Percentiles rank a stretch among this genome's conserved stretches.
phyloP scores from a whole-genome alignment of 305 asterid genomes.

The Fraxinus angustifolia region DNA sequence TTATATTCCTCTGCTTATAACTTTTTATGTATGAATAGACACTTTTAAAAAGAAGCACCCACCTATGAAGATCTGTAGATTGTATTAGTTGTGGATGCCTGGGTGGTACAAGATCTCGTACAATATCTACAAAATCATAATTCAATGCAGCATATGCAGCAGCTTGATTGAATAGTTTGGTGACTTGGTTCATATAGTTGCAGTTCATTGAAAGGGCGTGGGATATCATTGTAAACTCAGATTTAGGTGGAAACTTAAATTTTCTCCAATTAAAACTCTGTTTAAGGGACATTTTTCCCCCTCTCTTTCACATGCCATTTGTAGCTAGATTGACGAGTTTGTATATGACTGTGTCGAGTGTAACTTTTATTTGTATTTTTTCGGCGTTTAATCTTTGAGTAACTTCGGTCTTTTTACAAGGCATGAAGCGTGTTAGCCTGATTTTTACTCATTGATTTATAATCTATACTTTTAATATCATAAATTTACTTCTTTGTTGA shows the following conservation, averaged over 20 bases:
- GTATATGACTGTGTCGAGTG: too few relatives aligned
- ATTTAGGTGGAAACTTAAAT: not conserved
- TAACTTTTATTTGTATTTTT: too few relatives aligned
- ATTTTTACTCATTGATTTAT: not conserved
- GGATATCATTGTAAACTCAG: not conserved
- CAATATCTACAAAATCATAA: not conserved
- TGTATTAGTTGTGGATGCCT: not conserved
- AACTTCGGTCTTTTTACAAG: too few relatives aligned
- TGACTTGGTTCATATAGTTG: not conserved
- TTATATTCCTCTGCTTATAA: not conserved
- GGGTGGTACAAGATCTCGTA: not conserved
- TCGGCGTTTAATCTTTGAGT: too few relatives aligned
- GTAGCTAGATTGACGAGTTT: too few relatives aligned
- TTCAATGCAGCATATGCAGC: not conserved
- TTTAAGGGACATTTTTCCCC: not conserved
- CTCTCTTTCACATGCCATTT: too few relatives aligned
- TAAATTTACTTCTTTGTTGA: not conserved
- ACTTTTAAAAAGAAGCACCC: not conserved
- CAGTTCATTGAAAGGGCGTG: not conserved
- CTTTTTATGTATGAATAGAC: not conserved
- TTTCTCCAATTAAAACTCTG: not conserved
- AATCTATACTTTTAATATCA: not conserved
- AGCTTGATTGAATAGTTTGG: not conserved
- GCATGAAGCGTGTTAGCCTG: not conserved
- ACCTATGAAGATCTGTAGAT: not conserved